Conservation (phyloP, 1,284 basidiomycete genomes). For the Ustilago esculenta region DNA sequence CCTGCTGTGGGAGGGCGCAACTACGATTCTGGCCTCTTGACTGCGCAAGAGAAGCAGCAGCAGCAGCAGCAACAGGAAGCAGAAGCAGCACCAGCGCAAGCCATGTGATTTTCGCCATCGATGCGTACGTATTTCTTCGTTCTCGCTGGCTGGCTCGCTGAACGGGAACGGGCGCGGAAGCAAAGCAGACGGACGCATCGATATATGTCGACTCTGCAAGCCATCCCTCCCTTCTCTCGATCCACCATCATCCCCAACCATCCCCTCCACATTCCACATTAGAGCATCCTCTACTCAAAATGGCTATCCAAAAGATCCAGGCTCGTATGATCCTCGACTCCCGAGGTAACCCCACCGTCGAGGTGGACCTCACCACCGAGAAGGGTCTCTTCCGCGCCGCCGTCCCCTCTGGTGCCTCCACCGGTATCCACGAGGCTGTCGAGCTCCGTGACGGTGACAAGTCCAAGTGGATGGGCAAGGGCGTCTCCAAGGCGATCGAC, state of each 20-base stretch:
- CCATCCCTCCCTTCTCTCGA: conserved; percentile 2
- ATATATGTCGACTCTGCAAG: conserved; percentile 20
- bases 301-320: conserved; percentile 61
- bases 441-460: conserved; percentile 98
- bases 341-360: conserved; percentile 67
- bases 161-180: too few relatives aligned
- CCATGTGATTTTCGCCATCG: conserved; percentile 12
- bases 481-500: conserved; percentile 86
- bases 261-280: conserved; percentile 6
- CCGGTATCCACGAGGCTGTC: conserved; percentile 97
- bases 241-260: conserved; percentile 14
- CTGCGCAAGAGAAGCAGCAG: conserved; percentile 1
- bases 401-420: conserved; percentile 98
- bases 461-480: conserved; percentile 88
- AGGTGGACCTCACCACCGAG: conserved; percentile 65
- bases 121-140: background rate
- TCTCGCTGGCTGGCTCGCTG: conserved; percentile 7
- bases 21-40: background rate
- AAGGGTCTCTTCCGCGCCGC: conserved; percentile 88
- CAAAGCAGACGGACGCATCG: background rate
- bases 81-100: too few relatives aligned
- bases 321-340: conserved; percentile 64
- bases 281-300: conserved; percentile 26
- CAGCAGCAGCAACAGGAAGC: too few relatives aligned
- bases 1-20: background rate